phyloP scores from a whole-genome alignment of 164 flowering plant species.

The Vitis rupestris region DNA sequence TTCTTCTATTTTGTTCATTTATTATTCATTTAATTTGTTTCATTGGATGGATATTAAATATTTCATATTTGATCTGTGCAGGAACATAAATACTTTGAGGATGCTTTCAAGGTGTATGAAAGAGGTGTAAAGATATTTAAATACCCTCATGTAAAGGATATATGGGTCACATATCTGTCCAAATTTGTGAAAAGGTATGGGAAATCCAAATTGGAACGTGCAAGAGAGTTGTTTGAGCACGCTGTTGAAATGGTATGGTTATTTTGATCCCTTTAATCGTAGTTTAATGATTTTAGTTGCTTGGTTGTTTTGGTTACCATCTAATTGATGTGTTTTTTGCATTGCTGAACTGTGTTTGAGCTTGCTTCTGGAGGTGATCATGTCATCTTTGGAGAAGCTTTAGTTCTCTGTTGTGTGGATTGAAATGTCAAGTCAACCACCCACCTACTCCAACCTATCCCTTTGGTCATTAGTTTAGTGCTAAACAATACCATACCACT shows the following conservation, averaged over 20 bases:
- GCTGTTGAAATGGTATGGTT: constrained; percentile 79
- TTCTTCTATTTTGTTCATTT: background rate
- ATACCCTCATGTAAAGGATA: constrained; percentile 96
- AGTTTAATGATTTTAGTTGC: background rate
- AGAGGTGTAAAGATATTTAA: constrained; percentile 95
- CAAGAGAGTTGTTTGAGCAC: constrained; percentile 88
- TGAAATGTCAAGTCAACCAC: background rate
- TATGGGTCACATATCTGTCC: constrained; percentile 91
- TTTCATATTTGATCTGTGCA: constrained; percentile 30
- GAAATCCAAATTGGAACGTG: constrained; percentile 79
- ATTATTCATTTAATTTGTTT: background rate
- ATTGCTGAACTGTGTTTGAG: constrained; percentile 1
- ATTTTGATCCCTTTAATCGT: background rate
- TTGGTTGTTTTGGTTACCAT: background rate
- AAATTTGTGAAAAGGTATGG: constrained; percentile 95
- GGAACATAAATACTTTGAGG: constrained; percentile 93
- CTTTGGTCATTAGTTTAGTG: too few species aligned
- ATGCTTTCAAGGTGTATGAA: constrained; percentile 94
- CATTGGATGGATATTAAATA: background rate
- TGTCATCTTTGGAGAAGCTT: background rate
- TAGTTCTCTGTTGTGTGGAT: too few species aligned
- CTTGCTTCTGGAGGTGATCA: background rate
- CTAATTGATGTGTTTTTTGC: background rate
- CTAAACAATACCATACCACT: too few species aligned
- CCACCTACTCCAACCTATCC: too few species aligned